Evolutionary conservation across 116 monocot genomes (phyloP), one percentile per base, ranked within the genome.

Genomic region (Papilionanthe hybrid): DNA sequence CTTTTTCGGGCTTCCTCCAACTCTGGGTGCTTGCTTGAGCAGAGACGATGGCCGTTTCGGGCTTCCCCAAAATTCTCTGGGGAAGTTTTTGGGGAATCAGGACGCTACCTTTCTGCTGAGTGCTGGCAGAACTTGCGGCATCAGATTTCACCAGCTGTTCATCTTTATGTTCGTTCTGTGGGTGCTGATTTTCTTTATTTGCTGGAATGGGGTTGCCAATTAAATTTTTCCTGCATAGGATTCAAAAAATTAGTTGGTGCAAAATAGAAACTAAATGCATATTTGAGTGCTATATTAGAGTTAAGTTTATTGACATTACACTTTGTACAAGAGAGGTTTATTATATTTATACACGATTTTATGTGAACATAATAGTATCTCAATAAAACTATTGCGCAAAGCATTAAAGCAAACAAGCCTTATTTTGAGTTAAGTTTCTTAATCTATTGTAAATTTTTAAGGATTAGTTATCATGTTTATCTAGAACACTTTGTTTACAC

Each of bases 171-270:
- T 25, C 27, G 5, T 25, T 69, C 4, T 37, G 69, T 69, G 32
- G 69, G 18, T 30, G 69, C 30, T 37, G 32, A 69, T 69, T 69
- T 69, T 69, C 69, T 69, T 69, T 69, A 37, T 23, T 23, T 63
- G 63, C 8, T 9, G 63, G 63, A 9, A 23, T 63, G 63, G 1
- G 23, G 6, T 15, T 17, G 13, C 15, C 18, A 0, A 37, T 32
- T 32, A 37, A 5, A 5, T 69, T 69, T 0, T 37, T 69, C 17
- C 69, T 69, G 37, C 3, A 69, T 69, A 69, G 7, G 69, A 69
- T 69, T 37, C 1, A 17, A 12, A 69, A 69, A 22, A 69, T 8
- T 37, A 17, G 69, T 69, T 69, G 5, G 69, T 41, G 69, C 32
- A 32, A 67, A 69, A 22, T 22, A 17, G 37, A 69, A 32, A 41